Evolutionary conservation across 345 rosid genomes (phyloP).

Genomic region (Erysimum cheiranthoides): DNA sequence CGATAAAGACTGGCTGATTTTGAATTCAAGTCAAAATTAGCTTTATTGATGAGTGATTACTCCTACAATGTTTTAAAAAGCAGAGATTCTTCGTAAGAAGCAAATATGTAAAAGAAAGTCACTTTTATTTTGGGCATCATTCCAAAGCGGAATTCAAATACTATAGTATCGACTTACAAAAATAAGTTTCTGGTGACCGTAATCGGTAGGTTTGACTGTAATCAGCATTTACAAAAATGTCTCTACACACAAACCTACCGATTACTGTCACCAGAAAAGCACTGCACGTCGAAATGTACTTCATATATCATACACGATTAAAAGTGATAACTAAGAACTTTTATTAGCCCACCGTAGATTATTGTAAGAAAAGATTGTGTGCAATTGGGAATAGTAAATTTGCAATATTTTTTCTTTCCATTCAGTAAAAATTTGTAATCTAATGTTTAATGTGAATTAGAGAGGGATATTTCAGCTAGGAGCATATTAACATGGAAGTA

Average conservation of each 20-base stretch:
- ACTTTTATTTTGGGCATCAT: constrained; percentile 32
- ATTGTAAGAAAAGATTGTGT: not conserved
- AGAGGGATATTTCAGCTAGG: not conserved
- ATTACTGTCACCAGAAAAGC: not conserved
- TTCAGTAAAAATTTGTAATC: not conserved
- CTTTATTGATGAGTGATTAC: constrained; percentile 34
- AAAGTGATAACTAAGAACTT: not conserved
- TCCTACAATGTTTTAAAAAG: constrained; percentile 26
- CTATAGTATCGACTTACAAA: not conserved
- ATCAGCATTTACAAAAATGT: constrained; percentile 6
- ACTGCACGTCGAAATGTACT: not conserved
- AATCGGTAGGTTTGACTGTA: no score
- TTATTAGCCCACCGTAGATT: not conserved
- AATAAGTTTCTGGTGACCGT: no score
- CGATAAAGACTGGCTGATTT: constrained; percentile 29
- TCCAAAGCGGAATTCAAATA: constrained; percentile 27
- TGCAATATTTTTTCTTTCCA: not conserved
- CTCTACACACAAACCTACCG: constrained; percentile 15
- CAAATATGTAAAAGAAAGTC: constrained; percentile 26
- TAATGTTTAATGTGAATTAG: not conserved
- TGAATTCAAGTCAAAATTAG: constrained; percentile 37
- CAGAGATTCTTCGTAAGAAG: constrained; percentile 38
- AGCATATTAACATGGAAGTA: not conserved
- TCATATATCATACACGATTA: not conserved
- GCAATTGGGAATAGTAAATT: not conserved